These are phyloP conservation scores for Podospora fimiseda DNA, from an alignment of 495 filamentous ascomycete species.

Conservation along the genomic window DNA sequence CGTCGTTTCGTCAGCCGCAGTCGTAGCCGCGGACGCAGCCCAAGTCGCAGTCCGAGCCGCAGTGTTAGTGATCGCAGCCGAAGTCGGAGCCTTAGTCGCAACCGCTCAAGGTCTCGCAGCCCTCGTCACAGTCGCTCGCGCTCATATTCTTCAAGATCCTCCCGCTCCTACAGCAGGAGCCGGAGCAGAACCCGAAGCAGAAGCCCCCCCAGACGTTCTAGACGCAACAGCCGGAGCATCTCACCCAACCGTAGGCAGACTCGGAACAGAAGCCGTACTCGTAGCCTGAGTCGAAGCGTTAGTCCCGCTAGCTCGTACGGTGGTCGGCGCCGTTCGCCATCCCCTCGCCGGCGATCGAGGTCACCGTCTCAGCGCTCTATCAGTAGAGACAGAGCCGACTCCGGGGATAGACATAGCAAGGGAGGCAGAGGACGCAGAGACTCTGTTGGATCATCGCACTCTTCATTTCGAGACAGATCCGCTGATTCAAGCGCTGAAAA, in stretches of 20 bases:
- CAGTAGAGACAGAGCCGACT: constrained; percentile 8
- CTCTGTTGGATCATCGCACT: constrained; percentile 47
- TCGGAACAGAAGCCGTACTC: constrained; percentile 37
- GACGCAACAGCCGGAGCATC: constrained; percentile 38
- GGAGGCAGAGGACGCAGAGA: constrained; percentile 13
- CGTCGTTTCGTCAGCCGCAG: constrained; percentile 29
- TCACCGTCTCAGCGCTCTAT: constrained; percentile 2
- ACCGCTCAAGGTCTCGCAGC: constrained; percentile 11
- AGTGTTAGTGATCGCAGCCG: constrained; percentile 3
- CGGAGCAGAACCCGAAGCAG: constrained; percentile 14
- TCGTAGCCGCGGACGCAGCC: constrained; percentile 9
- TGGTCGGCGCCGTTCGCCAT: constrained; percentile 48
- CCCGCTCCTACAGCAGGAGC: constrained; percentile 23
- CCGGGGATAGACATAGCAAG: constrained; percentile 13
- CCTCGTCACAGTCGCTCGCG: constrained; percentile 38
- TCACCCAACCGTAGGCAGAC: constrained; percentile 32
- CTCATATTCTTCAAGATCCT: constrained; percentile 34
- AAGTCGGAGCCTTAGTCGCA: background rate
- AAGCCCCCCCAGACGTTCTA: constrained; percentile 34
- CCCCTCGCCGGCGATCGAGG: constrained; percentile 44
- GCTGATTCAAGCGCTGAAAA: constrained; percentile 59
- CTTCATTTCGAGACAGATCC: constrained; percentile 43
- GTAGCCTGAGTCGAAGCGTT: constrained; percentile 26
- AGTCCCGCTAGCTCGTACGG: constrained; percentile 26
- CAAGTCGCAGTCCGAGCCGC: constrained; percentile 10